Evolutionary conservation across 495 filamentous ascomycete species (phyloP).

Genomic region (Tetracladium marchalianum): DNA sequence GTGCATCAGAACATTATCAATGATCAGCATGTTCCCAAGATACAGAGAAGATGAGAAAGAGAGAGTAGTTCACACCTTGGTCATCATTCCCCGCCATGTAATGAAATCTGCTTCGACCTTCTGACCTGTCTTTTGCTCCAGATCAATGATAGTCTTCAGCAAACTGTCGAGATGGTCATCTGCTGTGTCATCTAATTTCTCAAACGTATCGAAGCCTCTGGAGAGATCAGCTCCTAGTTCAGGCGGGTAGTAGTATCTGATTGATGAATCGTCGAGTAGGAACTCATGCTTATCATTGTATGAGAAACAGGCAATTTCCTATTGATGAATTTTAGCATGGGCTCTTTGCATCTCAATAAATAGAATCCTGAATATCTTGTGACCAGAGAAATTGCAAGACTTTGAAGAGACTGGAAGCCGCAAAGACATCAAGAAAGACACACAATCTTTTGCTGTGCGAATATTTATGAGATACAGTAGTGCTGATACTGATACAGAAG

Average conservation of each 20-base stretch:
- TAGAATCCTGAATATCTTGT: not conserved
- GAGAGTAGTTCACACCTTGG: constrained; percentile 51
- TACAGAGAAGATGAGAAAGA: not conserved
- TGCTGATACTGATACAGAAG: not conserved
- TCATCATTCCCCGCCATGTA: constrained; percentile 98
- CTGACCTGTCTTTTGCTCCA: constrained; percentile 57
- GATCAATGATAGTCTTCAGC: constrained; percentile 59
- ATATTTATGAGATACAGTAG: not conserved
- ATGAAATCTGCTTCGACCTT: constrained; percentile 69
- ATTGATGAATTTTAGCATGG: not conserved
- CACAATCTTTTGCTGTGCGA: not conserved
- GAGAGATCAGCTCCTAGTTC: constrained; percentile 60
- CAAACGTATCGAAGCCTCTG: constrained; percentile 70
- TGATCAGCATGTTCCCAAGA: not conserved
- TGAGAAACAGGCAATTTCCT: constrained; percentile 88
- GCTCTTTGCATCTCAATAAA: not conserved
- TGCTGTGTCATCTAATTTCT: constrained; percentile 66
- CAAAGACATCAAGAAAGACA: not conserved
- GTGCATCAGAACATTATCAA: constrained; percentile 7
- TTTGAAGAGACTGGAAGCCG: not conserved
- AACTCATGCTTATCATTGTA: constrained; percentile 77
- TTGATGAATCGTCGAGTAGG: constrained; percentile 61
- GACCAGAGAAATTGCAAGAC: constrained; percentile 1
- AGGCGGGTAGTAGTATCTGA: constrained; percentile 85
- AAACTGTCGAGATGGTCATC: constrained; percentile 88